phyloP scores from a whole-genome alignment of 208 protist genomes.

The Naegleria gruberi region DNA sequence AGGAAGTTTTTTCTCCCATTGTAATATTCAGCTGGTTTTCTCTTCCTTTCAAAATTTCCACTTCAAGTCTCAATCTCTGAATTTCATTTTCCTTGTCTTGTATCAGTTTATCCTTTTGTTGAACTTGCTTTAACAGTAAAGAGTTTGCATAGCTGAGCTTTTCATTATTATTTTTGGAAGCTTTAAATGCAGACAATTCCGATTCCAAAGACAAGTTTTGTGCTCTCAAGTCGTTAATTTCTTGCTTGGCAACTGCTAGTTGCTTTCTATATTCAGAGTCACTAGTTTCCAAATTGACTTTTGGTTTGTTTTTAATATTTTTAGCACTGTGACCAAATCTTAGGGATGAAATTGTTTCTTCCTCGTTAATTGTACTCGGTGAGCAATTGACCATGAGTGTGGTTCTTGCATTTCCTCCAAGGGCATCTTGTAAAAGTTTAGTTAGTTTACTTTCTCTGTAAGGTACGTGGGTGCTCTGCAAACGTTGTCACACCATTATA shows the following conservation, averaged over 20 bases:
- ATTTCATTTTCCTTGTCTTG: neutral
- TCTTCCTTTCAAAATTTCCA: neutral
- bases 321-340: slow-evolving; percentile 49
- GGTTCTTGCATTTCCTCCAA: slow-evolving; percentile 70
- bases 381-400: slow-evolving; percentile 63
- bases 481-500: slow-evolving; percentile 37
- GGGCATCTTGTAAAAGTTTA: slow-evolving; percentile 68
- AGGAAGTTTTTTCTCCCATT: neutral
- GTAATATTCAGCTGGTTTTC: neutral
- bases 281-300: slow-evolving; percentile 11
- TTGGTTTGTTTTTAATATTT: slow-evolving; percentile 51
- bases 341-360: slow-evolving; percentile 75
- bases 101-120: neutral
- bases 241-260: neutral
- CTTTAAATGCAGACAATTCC: neutral
- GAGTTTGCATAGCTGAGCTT: neutral
- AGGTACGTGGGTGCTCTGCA: slow-evolving; percentile 67
- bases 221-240: neutral
- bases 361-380: slow-evolving; percentile 56
- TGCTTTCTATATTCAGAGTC: neutral
- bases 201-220: neutral
- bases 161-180: neutral
- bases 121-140: neutral
- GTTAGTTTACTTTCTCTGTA: slow-evolving; percentile 79
- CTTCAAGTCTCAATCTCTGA: neutral